A percentile compares a stretch with the other conserved stretches of the same genome.
Evolutionary conservation across 169 alveolate species (phyloP).

Genomic region (Theileria parva): DNA sequence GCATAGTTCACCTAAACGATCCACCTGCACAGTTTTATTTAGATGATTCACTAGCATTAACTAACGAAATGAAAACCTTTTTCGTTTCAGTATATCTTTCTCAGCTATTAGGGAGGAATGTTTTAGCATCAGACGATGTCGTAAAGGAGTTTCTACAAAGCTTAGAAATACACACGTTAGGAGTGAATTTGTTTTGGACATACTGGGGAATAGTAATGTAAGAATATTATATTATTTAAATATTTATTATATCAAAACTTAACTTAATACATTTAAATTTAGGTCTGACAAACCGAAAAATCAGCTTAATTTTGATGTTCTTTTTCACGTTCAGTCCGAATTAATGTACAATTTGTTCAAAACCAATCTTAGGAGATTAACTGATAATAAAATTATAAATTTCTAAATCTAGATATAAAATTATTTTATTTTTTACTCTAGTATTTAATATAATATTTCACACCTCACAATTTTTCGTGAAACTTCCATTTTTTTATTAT

Average conservation of each 20-base stretch:
- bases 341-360: background rate
- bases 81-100: constrained; percentile 74
- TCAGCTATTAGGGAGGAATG: constrained; percentile 44
- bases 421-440: too few species aligned
- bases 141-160: constrained; percentile 63
- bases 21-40: constrained; percentile 65
- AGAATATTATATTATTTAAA: constrained; percentile 25
- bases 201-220: constrained; percentile 70
- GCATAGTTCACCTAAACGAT: constrained; percentile 65
- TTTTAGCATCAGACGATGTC: constrained; percentile 47
- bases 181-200: constrained; percentile 75
- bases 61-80: constrained; percentile 62
- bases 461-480: too few species aligned
- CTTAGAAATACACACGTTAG: constrained; percentile 72
- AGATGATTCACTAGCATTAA: constrained; percentile 59
- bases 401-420: background rate
- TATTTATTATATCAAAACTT: background rate
- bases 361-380: background rate
- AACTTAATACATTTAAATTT: background rate
- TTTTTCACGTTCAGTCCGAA: background rate
- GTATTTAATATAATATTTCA: too few species aligned
- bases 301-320: background rate
- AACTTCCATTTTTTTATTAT: too few species aligned
- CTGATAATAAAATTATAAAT: background rate
- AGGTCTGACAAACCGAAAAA: constrained; percentile 2